Evolutionary conservation across 305 asterid genomes (phyloP).

Genomic region (Fraxinus xanthoxyloides): DNA sequence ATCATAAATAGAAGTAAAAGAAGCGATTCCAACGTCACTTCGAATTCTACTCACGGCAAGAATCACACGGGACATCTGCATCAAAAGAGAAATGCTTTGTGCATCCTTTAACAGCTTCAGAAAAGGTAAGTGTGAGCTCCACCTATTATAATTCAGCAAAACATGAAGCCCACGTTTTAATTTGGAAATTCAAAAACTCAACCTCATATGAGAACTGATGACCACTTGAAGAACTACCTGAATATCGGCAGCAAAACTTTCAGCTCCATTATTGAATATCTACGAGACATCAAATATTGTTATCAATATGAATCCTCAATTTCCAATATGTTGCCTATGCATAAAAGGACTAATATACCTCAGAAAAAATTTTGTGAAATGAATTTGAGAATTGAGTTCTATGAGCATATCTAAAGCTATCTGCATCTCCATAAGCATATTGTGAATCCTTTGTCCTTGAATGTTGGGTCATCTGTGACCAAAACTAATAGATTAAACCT

Average conservation of each 20-base stretch:
- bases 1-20: background rate
- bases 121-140: conserved; percentile 73
- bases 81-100: conserved; percentile 68
- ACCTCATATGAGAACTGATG: conserved; percentile 22
- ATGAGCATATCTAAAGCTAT: conserved; percentile 43
- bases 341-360: conserved; percentile 44
- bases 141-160: conserved; percentile 44
- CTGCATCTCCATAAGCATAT: conserved; percentile 37
- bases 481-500: conserved; percentile 12
- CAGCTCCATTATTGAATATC: conserved; percentile 75
- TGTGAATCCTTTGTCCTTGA: conserved; percentile 35
- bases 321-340: conserved; percentile 5
- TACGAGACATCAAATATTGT: conserved; percentile 28
- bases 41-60: conserved; percentile 63
- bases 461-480: conserved; percentile 51
- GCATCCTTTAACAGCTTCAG: conserved; percentile 90
- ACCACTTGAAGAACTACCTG: conserved; percentile 44
- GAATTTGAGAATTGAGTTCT: conserved; percentile 69
- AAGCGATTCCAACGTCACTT: conserved; percentile 12
- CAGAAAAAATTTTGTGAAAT: conserved; percentile 75
- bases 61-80: conserved; percentile 84
- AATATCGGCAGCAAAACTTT: conserved; percentile 51
- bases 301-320: conserved; percentile 16
- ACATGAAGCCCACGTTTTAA: conserved; percentile 13
- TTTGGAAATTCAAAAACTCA: conserved; percentile 20